Percentiles rank a stretch among this genome's conserved stretches.
Conservation (phyloP, 345 rosid species). For the Aquilaria malaccensis region DNA sequence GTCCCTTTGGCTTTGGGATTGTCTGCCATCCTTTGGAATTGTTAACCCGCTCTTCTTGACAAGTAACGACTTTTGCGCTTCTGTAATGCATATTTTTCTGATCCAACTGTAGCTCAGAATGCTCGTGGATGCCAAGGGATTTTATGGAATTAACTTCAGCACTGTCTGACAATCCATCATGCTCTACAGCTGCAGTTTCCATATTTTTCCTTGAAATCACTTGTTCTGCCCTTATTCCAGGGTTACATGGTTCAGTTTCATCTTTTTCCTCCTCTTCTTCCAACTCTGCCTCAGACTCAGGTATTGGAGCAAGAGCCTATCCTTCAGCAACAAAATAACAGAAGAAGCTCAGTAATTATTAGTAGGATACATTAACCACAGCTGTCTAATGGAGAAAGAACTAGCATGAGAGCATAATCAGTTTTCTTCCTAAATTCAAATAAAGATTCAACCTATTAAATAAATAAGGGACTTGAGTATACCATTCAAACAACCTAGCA, state of each 20-base stretch:
- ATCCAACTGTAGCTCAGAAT: constrained; percentile 11
- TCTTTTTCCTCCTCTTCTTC: constrained; percentile 61
- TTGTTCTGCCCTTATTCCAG: constrained; percentile 13
- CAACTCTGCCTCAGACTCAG: constrained; percentile 78
- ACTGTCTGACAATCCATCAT: constrained; percentile 1
- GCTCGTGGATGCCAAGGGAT: constrained; percentile 24
- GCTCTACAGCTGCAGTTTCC: constrained; percentile 10
- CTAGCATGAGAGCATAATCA: too few species aligned
- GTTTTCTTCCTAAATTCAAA: too few species aligned
- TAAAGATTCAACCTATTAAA: too few species aligned
- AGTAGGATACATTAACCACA: too few species aligned
- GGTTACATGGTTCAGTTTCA: constrained; percentile 12
- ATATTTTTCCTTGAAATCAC: constrained; percentile 15
- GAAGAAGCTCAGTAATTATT: too few species aligned
- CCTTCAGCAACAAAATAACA: constrained; percentile 45
- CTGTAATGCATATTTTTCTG: constrained; percentile 21
- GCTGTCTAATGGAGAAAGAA: too few species aligned
- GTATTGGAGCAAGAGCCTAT: constrained; percentile 95
- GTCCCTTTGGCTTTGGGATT: constrained; percentile 97
- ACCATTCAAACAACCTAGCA: too few species aligned
- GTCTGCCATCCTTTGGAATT: constrained; percentile 76
- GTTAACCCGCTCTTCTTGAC: constrained; percentile 28
- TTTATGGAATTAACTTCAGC: constrained; percentile 24
- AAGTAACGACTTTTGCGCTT: constrained; percentile 16
- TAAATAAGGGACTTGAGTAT: too few species aligned